A percentile compares a stretch with the other conserved stretches of the same genome.
Evolutionary conservation across 768 basidiomycete genomes (phyloP).

Genomic region (Boletus edulis): DNA sequence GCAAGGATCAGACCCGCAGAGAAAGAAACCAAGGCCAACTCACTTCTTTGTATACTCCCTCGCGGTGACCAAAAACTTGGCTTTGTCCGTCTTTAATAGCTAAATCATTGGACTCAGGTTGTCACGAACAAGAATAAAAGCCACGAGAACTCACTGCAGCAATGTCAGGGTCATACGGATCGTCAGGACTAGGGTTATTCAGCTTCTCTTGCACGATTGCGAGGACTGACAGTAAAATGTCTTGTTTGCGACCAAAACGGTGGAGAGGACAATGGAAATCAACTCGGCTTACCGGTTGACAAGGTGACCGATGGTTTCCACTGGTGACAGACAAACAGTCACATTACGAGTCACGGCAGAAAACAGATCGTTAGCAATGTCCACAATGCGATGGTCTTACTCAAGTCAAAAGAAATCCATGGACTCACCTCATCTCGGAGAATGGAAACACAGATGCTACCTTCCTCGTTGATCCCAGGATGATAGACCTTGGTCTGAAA

Average conservation of each 20-base stretch:
- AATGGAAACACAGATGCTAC: conserved; percentile 79
- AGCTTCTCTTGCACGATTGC: conserved; percentile 78
- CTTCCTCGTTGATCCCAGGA: conserved; percentile 89
- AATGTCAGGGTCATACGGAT: conserved; percentile 86
- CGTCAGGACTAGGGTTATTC: conserved; percentile 85
- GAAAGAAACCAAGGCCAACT: conserved; percentile 14
- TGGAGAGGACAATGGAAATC: neutral
- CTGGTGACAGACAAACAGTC: conserved; percentile 35
- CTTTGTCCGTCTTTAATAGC: conserved; percentile 75
- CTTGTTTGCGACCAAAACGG: conserved; percentile 7
- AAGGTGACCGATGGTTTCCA: conserved; percentile 85
- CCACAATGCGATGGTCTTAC: neutral
- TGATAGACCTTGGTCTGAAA: conserved; percentile 89
- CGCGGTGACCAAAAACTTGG: conserved; percentile 73
- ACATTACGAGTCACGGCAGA: neutral
- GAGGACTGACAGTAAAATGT: conserved; percentile 49
- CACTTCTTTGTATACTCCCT: conserved; percentile 86
- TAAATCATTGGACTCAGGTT: conserved; percentile 26
- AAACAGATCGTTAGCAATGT: conserved; percentile 4
- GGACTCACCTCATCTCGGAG: conserved; percentile 74
- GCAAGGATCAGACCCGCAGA: conserved; percentile 1
- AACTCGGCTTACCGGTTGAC: conserved; percentile 52
- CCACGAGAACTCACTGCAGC: conserved; percentile 58
- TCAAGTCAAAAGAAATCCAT: conserved; percentile 2
- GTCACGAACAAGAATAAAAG: neutral